Conservation (phyloP, 2,329 filamentous ascomycete species). For the Penicillium sp. region DNA sequence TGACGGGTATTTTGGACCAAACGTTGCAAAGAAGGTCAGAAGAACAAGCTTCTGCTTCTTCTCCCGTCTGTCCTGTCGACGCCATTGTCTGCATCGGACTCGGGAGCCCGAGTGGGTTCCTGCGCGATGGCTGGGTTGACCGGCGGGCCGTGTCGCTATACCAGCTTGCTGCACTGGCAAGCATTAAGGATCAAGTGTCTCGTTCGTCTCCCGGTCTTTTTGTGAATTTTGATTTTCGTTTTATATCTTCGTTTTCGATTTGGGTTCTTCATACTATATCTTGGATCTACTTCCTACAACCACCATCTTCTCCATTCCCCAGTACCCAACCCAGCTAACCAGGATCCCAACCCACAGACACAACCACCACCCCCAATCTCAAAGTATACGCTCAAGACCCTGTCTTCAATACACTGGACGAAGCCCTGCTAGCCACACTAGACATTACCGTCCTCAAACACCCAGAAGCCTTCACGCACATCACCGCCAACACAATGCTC, state of each 20-base stretch:
- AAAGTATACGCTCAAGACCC: slow-evolving; percentile 54
- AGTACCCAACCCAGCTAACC: slow-evolving; percentile 5
- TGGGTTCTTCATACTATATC: background rate
- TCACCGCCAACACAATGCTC: slow-evolving; percentile 54
- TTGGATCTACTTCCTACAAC: background rate
- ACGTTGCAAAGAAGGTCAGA: background rate
- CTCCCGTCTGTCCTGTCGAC: slow-evolving; percentile 15
- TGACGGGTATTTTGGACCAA: slow-evolving; percentile 15
- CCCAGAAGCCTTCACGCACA: slow-evolving; percentile 53
- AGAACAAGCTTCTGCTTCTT: background rate
- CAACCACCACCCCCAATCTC: slow-evolving; percentile 22
- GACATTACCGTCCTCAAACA: slow-evolving; percentile 43
- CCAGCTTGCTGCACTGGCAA: slow-evolving; percentile 41
- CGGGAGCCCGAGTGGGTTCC: slow-evolving; percentile 43
- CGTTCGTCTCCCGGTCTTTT: slow-evolving; percentile 14
- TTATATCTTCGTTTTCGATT: background rate
- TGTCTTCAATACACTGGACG: slow-evolving; percentile 50
- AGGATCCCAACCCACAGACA: background rate
- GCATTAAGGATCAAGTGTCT: slow-evolving; percentile 29
- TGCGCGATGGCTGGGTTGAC: slow-evolving; percentile 45
- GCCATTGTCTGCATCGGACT: slow-evolving; percentile 42
- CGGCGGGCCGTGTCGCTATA: slow-evolving; percentile 42
- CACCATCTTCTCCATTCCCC: too few relatives aligned
- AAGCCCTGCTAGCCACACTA: slow-evolving; percentile 36
- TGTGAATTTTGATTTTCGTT: background rate